Conservation (phyloP, 495 filamentous ascomycete species). For the Aspergillus coremiiformis region DNA sequence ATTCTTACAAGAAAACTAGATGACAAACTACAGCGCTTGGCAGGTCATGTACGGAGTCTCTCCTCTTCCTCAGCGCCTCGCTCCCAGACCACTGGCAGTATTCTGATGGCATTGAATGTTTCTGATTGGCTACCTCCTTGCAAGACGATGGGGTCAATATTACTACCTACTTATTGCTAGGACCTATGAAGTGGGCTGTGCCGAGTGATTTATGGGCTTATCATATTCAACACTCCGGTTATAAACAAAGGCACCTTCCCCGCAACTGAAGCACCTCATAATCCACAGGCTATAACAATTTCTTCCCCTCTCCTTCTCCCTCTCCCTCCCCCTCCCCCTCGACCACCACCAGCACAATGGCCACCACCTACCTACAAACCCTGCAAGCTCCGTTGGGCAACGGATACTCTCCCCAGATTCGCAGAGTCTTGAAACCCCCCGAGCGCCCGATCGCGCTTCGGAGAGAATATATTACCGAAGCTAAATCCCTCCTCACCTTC, state of each 20-base stretch:
- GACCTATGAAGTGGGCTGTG: neutral
- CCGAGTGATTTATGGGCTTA: neutral
- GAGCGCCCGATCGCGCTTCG: slow-evolving; percentile 21
- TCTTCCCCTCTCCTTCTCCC: too few relatives aligned
- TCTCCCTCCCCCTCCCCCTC: neutral
- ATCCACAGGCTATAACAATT: too few relatives aligned
- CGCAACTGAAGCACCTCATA: neutral
- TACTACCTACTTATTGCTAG: too few relatives aligned
- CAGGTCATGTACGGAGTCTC: neutral
- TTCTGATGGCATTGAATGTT: neutral
- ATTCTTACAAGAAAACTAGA: too few relatives aligned
- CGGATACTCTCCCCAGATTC: neutral
- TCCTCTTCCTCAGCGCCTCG: too few relatives aligned
- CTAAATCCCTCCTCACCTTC: slow-evolving; percentile 18
- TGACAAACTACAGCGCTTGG: neutral
- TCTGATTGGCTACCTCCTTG: neutral
- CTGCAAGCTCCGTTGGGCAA: slow-evolving; percentile 2
- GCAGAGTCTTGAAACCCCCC: slow-evolving; percentile 13
- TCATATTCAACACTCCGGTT: neutral
- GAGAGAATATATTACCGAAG: slow-evolving; percentile 14
- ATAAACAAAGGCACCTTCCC: neutral
- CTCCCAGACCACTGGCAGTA: neutral
- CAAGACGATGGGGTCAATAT: neutral
- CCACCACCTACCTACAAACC: slow-evolving; percentile 2
- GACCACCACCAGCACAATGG: neutral